phyloP scores from a whole-genome alignment of 2,329 filamentous ascomycete genomes.

The Emericellopsis atlantica region DNA sequence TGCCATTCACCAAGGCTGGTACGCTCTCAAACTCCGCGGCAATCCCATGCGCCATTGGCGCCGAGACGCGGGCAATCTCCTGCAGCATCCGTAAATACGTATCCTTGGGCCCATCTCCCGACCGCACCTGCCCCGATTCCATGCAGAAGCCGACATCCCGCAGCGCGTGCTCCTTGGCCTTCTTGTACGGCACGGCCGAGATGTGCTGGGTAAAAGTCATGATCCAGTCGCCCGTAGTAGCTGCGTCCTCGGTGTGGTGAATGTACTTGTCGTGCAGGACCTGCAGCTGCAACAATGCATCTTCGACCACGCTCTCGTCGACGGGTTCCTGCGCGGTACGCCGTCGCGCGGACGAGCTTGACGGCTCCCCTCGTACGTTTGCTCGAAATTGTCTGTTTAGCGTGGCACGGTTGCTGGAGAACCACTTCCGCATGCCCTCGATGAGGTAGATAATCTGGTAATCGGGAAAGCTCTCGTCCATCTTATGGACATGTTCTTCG shows the following conservation, averaged over 20 bases:
- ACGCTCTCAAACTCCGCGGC: constrained; percentile 46
- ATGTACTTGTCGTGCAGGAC: constrained; percentile 53
- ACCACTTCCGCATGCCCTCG: constrained; percentile 54
- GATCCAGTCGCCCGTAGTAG: constrained; percentile 64
- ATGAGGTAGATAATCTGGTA: constrained; percentile 56
- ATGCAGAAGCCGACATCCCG: constrained; percentile 61
- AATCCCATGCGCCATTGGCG: constrained; percentile 60
- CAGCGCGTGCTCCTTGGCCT: constrained; percentile 32
- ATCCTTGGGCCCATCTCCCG: constrained; percentile 51
- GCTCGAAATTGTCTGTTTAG: constrained; percentile 57
- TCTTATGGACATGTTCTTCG: constrained; percentile 41
- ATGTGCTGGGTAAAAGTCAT: constrained; percentile 66
- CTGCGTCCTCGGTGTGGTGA: constrained; percentile 48
- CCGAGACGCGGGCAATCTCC: constrained; percentile 60
- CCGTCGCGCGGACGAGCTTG: constrained; percentile 11
- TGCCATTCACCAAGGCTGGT: constrained; percentile 40
- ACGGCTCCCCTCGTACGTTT: constrained; percentile 37
- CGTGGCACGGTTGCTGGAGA: constrained; percentile 54
- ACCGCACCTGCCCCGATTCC: constrained; percentile 63
- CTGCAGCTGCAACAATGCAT: constrained; percentile 58
- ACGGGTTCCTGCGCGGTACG: constrained; percentile 36
- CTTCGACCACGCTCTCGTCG: constrained; percentile 57
- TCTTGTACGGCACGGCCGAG: constrained; percentile 61
- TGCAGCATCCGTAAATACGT: constrained; percentile 67
- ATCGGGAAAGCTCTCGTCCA: constrained; percentile 39